Evolutionary conservation across 1,284 basidiomycete species (phyloP).

Genomic region (Pseudozyma sp.): DNA sequence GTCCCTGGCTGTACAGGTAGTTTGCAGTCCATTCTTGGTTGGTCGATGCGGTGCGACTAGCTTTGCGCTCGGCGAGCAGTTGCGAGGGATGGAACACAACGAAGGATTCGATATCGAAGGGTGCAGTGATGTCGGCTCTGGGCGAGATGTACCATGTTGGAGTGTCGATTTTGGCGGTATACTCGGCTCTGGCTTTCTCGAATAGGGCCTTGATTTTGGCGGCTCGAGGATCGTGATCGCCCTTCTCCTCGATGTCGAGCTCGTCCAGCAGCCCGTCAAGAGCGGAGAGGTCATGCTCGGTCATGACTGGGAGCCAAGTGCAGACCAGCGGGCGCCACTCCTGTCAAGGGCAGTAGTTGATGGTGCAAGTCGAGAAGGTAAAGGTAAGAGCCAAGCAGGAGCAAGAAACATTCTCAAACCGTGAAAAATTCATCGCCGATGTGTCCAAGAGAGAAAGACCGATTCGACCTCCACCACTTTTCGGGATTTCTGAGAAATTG

Average conservation of each 20-base stretch:
- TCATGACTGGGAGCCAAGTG: neutral
- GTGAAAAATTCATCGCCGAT: conserved; percentile 38
- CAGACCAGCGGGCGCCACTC: neutral
- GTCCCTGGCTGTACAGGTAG: conserved; percentile 32
- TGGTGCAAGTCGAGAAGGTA: neutral
- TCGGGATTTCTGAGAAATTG: neutral
- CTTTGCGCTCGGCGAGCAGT: conserved; percentile 10
- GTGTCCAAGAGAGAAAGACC: neutral
- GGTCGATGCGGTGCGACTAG: conserved; percentile 19
- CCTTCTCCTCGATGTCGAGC: conserved; percentile 34
- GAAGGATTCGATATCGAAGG: conserved; percentile 11
- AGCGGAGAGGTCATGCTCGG: conserved; percentile 36
- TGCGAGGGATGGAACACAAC: conserved; percentile 12
- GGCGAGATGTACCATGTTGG: conserved; percentile 28
- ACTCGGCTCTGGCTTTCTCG: conserved; percentile 30
- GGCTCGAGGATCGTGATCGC: conserved; percentile 27
- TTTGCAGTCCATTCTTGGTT: conserved; percentile 45
- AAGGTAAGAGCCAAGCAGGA: no score
- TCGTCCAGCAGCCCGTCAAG: conserved; percentile 38
- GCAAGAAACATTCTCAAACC: neutral
- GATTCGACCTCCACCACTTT: conserved; percentile 21
- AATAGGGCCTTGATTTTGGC: conserved; percentile 45
- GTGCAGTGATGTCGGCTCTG: neutral
- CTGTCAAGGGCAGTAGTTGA: no score
- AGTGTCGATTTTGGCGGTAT: conserved; percentile 41